A percentile compares a stretch with the other conserved stretches of the same genome.
Conservation (phyloP, 805 yeast genomes). For the Hanseniaspora hatyaiensis region DNA sequence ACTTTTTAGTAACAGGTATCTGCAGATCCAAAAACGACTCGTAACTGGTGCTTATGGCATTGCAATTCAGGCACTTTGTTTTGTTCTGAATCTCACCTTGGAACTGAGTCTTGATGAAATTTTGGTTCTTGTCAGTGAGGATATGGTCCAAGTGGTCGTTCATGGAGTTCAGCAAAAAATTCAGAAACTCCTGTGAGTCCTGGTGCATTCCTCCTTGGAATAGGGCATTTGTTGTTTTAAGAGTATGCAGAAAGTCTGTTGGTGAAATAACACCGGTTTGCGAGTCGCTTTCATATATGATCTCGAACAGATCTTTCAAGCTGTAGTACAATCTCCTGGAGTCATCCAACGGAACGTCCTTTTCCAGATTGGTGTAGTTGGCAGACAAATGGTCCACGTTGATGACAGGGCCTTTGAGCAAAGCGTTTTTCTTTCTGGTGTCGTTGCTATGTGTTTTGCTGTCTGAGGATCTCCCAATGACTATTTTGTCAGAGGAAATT, state of each 20-base stretch:
- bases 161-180: slow-evolving; percentile 70
- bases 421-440: slow-evolving; percentile 64
- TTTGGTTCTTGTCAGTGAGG: slow-evolving; percentile 20
- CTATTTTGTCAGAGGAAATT: slow-evolving; percentile 34
- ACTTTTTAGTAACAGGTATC: slow-evolving; percentile 43
- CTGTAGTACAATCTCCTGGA: slow-evolving; percentile 42
- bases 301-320: slow-evolving; percentile 74
- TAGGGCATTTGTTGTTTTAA: slow-evolving; percentile 71
- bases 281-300: slow-evolving; percentile 59
- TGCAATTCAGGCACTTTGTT: slow-evolving; percentile 83
- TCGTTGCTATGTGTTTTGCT: slow-evolving; percentile 43
- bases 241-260: slow-evolving; percentile 52
- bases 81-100: slow-evolving; percentile 79
- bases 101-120: slow-evolving; percentile 59
- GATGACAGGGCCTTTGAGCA: slow-evolving; percentile 69
- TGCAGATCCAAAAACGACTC: slow-evolving; percentile 81
- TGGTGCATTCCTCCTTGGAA: slow-evolving; percentile 92
- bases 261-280: slow-evolving; percentile 81
- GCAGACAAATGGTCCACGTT: slow-evolving; percentile 55
- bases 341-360: slow-evolving; percentile 9
- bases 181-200: slow-evolving; percentile 94
- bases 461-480: slow-evolving; percentile 37
- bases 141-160: slow-evolving; percentile 33
- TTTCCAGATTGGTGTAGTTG: slow-evolving; percentile 1
- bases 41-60: slow-evolving; percentile 64